Conservation (phyloP, 352 stramenopile genomes). For the Globisporangium perplexum region DNA sequence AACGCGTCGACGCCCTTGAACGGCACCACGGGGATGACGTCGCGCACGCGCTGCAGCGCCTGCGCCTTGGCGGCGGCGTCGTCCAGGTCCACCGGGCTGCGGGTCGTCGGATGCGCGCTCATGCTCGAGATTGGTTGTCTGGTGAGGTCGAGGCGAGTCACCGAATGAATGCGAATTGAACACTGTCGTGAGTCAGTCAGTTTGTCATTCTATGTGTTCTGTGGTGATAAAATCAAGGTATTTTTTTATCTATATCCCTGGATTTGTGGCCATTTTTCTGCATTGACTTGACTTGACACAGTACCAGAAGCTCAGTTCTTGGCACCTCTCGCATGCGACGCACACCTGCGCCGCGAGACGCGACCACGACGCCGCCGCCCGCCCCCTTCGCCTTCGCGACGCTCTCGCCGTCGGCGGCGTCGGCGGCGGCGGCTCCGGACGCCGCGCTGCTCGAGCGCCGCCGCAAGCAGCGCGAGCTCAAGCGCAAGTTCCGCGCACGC, state of each 20-base stretch:
- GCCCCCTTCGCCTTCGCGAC: conserved; percentile 12
- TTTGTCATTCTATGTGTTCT: too few relatives aligned
- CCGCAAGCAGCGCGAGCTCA: conserved; percentile 16
- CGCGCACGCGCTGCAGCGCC: conserved; percentile 64
- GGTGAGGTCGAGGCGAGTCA: too few relatives aligned
- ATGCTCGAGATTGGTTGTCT: too few relatives aligned
- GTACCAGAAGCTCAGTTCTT: too few relatives aligned
- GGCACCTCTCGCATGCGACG: too few relatives aligned
- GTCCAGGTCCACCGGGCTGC: conserved; percentile 30
- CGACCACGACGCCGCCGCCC: not conserved
- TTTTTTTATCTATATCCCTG: too few relatives aligned
- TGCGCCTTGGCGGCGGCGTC: conserved; percentile 42
- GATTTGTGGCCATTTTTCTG: not conserved
- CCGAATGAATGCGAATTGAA: too few relatives aligned
- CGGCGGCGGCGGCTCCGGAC: not conserved
- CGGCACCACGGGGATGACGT: conserved; percentile 92
- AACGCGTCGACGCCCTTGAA: conserved; percentile 91
- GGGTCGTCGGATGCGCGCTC: conserved; percentile 9
- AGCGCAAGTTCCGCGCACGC: conserved; percentile 13
- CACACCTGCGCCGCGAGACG: not conserved
- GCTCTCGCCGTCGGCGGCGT: conserved; percentile 4
- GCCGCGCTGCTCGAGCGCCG: conserved; percentile 11
- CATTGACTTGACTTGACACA: too few relatives aligned
- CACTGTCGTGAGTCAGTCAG: too few relatives aligned
- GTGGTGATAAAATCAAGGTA: too few relatives aligned